These are phyloP conservation scores for Auricularia heimuer DNA, from an alignment of 768 basidiomycete genomes.

Conservation along the genomic window DNA sequence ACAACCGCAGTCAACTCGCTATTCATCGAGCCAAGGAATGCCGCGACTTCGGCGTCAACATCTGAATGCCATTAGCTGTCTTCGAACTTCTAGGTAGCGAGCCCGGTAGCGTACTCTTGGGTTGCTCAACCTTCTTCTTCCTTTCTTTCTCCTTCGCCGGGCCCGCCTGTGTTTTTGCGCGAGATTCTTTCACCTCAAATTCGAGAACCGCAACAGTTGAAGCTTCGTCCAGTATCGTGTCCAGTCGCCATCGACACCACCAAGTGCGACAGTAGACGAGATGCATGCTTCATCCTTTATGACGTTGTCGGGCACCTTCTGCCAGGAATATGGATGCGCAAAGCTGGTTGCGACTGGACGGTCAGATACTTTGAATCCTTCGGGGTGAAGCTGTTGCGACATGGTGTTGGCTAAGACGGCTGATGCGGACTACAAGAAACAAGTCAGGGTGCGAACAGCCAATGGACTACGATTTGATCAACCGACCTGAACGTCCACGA, in stretches of 20 bases:
- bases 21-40: slow-evolving; percentile 8
- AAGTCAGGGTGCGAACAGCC: too few species aligned
- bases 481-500: slow-evolving; percentile 70
- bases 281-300: slow-evolving; percentile 71
- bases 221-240: slow-evolving; percentile 86
- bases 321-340: slow-evolving; percentile 84
- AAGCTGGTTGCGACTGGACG: slow-evolving; percentile 87
- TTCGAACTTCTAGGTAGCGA: not conserved
- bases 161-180: slow-evolving; percentile 21
- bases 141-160: slow-evolving; percentile 10
- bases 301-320: slow-evolving; percentile 65
- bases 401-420: slow-evolving; percentile 76
- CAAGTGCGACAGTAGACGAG: slow-evolving; percentile 53
- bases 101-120: slow-evolving; percentile 22
- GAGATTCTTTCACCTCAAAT: slow-evolving; percentile 63
- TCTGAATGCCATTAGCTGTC: slow-evolving; percentile 9
- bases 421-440: slow-evolving; percentile 56
- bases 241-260: slow-evolving; percentile 63
- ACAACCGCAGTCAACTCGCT: slow-evolving; percentile 35
- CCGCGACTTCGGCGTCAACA: slow-evolving; percentile 26
- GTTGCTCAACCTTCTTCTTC: slow-evolving; percentile 18
- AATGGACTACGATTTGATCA: not conserved
- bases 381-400: slow-evolving; percentile 78
- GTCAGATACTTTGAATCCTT: slow-evolving; percentile 89
- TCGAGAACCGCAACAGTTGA: slow-evolving; percentile 67